Conservation (phyloP, 495 filamentous ascomycete species). For the Lentithecium fluviatile region DNA sequence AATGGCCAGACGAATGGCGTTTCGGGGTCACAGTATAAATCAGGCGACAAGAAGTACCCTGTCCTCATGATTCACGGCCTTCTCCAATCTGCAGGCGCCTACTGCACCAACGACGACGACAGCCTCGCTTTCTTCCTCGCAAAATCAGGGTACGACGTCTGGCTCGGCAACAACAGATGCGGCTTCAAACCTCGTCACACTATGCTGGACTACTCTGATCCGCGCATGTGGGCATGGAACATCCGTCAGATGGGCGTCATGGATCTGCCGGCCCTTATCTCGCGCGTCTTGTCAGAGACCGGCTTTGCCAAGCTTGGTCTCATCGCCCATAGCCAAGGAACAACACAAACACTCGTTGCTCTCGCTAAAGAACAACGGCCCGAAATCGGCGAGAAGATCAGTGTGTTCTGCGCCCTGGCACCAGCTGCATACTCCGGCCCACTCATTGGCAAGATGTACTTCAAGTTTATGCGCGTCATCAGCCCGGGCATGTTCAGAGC, state of each 20-base stretch:
- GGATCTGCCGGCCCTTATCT: constrained; percentile 85
- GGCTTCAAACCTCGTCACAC: constrained; percentile 77
- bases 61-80: constrained; percentile 87
- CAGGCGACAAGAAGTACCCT: constrained; percentile 68
- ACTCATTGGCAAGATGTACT: constrained; percentile 80
- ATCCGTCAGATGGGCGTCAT: constrained; percentile 91
- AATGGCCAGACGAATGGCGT: constrained; percentile 37
- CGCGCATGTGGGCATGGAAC: constrained; percentile 97
- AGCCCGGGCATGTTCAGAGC: constrained; percentile 72
- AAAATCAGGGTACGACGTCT: constrained; percentile 94
- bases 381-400: constrained; percentile 78
- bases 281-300: constrained; percentile 78
- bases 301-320: constrained; percentile 81
- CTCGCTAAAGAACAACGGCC: constrained; percentile 90
- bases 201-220: constrained; percentile 68
- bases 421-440: constrained; percentile 91
- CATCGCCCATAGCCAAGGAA: constrained; percentile 87
- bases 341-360: constrained; percentile 84
- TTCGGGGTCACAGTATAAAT: constrained; percentile 18
- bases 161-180: constrained; percentile 94
- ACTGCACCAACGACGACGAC: constrained; percentile 86
- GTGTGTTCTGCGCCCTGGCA: constrained; percentile 89
- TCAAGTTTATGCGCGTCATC: constrained; percentile 87
- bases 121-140: constrained; percentile 88
- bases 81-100: constrained; percentile 83